Evolutionary conservation across 2,329 filamentous ascomycete genomes (phyloP), one percentile per base, ranked within the genome.

Genomic region (Neocucurbitaria cava): DNA sequence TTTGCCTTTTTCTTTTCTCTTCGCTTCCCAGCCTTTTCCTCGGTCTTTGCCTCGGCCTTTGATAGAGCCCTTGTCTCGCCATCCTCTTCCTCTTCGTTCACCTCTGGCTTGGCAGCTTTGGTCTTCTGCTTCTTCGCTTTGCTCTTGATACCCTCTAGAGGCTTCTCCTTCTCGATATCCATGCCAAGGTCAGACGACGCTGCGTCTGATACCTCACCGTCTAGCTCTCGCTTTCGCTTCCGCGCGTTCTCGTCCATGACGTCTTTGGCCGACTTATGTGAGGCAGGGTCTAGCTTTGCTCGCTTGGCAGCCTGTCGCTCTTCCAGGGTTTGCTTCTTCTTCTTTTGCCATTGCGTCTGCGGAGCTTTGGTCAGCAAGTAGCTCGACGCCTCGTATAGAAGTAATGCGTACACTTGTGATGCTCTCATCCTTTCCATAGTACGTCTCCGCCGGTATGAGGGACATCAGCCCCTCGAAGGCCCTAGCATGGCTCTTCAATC

Each of bases 251-350:
- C 93, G 64, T 96, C 92, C 86, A 96, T 89, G 58, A 97, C 87
- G 76, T 98, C 93, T 75, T 96, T 94, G 57, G 92, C 94, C 62
- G 87, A 95, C 81, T 96, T 95, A 62, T 89, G 88, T 70, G 92
- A 92, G 63, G 94, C 91, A 23, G 95, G 93, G 69, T 98, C 91
- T 36, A 98, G 84, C 79, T 97, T 98, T 56, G 90, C 91, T 72
- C 89, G 85, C 79, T 92, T 92, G 36, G 72, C 72, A n/a, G 72
- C 69, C 54, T 66, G 66, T 49, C 51, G 92, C 90, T 64, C 89
- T 88, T 76, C 90, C 75, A 96, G 96, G 46, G 92, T 94, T 79
- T 98, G 93, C 81, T 98, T 98, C 79, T 95, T 96, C 72, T 89
- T 89, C 75, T 88, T 87, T 90, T 92, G 96, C 92, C 92, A 96